A percentile compares a stretch with the other conserved stretches of the same genome.
These are phyloP conservation scores for Ophiostoma ips DNA, from an alignment of 2,329 filamentous ascomycete species.

Conservation along the genomic window DNA sequence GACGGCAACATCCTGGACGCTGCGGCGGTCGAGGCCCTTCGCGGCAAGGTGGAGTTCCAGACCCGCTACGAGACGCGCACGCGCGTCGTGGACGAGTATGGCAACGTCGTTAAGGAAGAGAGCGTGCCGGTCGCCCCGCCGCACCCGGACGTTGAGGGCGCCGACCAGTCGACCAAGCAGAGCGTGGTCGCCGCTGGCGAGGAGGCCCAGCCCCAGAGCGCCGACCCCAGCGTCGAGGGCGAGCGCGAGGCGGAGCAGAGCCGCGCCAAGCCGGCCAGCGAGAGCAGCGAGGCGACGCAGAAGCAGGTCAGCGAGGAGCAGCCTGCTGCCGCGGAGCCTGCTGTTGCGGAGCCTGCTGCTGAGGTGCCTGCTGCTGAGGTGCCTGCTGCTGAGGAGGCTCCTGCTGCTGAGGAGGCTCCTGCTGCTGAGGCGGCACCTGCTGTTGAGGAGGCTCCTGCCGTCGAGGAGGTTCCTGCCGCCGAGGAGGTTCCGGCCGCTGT, in stretches of 20 bases:
- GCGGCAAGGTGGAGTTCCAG: conserved; percentile 90
- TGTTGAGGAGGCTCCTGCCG: background rate
- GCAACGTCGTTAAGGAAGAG: conserved; percentile 49
- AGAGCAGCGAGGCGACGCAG: conserved; percentile 39
- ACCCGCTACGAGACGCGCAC: conserved; percentile 94
- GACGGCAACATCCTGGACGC: conserved; percentile 77
- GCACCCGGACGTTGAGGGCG: conserved; percentile 47
- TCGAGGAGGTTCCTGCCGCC: too few species aligned
- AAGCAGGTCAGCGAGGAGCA: too few species aligned
- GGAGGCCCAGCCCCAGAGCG: conserved; percentile 26
- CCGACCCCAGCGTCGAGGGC: conserved; percentile 41
- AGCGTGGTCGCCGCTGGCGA: conserved; percentile 22
- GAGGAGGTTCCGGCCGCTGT: too few species aligned
- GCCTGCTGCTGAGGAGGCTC: background rate
- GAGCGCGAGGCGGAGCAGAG: conserved; percentile 42
- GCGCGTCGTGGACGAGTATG: conserved; percentile 62
- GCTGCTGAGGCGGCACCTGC: background rate
- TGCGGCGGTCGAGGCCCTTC: conserved; percentile 68
- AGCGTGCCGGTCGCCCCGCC: conserved; percentile 36
- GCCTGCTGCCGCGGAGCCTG: background rate
- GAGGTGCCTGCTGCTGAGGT: background rate
- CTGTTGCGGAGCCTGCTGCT: background rate
- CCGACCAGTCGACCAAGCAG: conserved; percentile 41
- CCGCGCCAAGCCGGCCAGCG: conserved; percentile 48
- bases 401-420: background rate